phyloP scores from a whole-genome alignment of 768 basidiomycete species.

The Lactarius psammicola region DNA sequence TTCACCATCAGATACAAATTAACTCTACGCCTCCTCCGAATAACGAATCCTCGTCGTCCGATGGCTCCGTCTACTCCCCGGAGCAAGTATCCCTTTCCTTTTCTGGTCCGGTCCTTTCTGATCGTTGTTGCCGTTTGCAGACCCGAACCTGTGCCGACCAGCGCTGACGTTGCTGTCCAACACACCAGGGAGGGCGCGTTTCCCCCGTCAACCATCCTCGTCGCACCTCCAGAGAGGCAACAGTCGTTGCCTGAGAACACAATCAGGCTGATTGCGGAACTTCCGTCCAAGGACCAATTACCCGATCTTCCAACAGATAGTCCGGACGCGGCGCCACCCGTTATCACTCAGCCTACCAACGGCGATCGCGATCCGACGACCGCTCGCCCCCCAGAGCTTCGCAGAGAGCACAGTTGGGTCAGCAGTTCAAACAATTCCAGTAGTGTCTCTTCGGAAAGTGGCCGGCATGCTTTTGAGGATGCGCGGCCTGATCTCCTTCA shows the following conservation, averaged over 20 bases:
- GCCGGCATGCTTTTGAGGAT: constrained; percentile 24
- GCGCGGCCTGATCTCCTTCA: neutral
- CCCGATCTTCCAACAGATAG: constrained; percentile 7
- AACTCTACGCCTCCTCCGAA: constrained; percentile 5
- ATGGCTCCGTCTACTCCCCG: constrained; percentile 13
- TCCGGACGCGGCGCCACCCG: neutral
- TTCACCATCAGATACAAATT: constrained; percentile 21
- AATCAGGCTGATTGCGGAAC: constrained; percentile 18
- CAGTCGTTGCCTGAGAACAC: constrained; percentile 8
- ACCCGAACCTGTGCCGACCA: constrained; percentile 7
- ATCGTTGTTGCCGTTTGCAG: constrained; percentile 13
- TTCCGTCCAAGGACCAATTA: constrained; percentile 13
- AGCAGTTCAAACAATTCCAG: constrained; percentile 29
- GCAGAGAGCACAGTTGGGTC: constrained; percentile 35
- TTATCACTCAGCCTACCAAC: neutral
- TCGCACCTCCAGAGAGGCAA: constrained; percentile 19
- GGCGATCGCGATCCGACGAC: neutral
- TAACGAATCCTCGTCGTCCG: constrained; percentile 11
- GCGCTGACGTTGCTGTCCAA: constrained; percentile 1
- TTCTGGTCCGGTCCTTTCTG: neutral
- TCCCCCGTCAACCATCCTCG: constrained; percentile 43
- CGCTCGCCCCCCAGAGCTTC: constrained; percentile 13
- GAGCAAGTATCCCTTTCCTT: constrained; percentile 6
- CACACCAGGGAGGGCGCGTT: constrained; percentile 63
- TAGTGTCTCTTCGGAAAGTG: constrained; percentile 29